Conservation (phyloP, 2,329 filamentous ascomycete species). For the Talaromyces atroroseus region DNA sequence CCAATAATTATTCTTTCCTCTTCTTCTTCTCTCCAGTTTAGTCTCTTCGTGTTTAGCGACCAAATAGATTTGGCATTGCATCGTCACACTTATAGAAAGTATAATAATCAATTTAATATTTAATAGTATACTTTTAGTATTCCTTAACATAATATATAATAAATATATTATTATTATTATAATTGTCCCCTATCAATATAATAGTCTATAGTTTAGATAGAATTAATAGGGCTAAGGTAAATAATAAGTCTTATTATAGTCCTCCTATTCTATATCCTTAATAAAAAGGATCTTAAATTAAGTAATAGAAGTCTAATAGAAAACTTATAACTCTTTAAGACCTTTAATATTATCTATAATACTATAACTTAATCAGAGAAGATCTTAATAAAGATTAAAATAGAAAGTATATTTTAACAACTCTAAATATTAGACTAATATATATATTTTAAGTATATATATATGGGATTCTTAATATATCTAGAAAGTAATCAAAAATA, state of each 20-base stretch:
- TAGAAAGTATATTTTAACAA: conserved; percentile 1
- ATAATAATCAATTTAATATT: background rate
- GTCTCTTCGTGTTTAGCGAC: too few species aligned
- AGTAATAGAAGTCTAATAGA: background rate
- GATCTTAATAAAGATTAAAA: background rate
- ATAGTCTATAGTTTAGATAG: background rate
- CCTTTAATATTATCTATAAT: background rate
- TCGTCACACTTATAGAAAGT: background rate
- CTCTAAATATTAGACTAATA: background rate
- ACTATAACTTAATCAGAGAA: background rate
- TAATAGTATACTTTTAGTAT: background rate
- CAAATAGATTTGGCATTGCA: too few species aligned
- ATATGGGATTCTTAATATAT: background rate
- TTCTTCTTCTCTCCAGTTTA: too few species aligned
- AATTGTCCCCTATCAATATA: background rate
- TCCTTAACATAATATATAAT: background rate
- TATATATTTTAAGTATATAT: background rate
- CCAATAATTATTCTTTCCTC: too few species aligned
- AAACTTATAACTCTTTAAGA: background rate
- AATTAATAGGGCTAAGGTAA: background rate
- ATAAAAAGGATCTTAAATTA: background rate
- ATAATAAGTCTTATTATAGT: background rate
- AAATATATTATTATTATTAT: background rate
- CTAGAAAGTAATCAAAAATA: background rate
- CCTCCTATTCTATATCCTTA: background rate